Percentiles rank a stretch among this genome's conserved stretches.
These are phyloP conservation scores for Pelargonium citronellum DNA, from an alignment of 441 rosid species.

Conservation along the genomic window DNA sequence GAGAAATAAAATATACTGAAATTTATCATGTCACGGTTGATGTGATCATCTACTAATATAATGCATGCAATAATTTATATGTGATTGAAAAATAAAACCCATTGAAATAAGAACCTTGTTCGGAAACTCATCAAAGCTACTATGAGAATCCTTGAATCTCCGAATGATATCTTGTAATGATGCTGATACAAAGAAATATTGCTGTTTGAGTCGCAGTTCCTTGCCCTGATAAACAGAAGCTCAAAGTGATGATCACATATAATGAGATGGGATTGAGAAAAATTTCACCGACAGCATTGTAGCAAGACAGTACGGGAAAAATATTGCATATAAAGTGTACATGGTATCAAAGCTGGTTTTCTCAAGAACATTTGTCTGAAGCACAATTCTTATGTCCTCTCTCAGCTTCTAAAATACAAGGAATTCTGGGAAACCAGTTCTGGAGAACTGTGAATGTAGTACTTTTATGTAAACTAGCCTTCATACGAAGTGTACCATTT, in stretches of 20 bases:
- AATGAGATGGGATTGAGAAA: neutral
- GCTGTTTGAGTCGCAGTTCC: constrained; percentile 54
- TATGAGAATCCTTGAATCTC: constrained; percentile 44
- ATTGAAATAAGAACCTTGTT: constrained; percentile 36
- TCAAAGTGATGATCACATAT: constrained; percentile 5
- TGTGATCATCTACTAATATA: neutral
- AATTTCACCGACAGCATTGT: neutral
- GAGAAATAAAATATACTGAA: neutral
- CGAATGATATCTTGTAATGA: constrained; percentile 53
- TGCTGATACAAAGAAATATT: constrained; percentile 50
- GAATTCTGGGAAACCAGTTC: too few species aligned
- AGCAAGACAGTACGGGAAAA: too few species aligned
- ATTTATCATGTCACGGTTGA: neutral
- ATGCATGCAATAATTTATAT: neutral
- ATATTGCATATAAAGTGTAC: too few species aligned
- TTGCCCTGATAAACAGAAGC: constrained; percentile 39
- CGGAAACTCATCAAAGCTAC: constrained; percentile 40
- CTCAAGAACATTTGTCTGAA: too few species aligned
- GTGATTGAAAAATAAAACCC: neutral
- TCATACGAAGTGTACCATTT: neutral
- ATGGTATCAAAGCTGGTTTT: neutral
- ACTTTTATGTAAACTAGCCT: neutral
- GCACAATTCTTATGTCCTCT: too few species aligned
- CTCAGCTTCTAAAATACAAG: too few species aligned
- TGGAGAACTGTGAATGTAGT: too few species aligned